Base-by-base conservation (phyloP, 257 asterid genomes). In the Nicotiana knightiana region DNA sequence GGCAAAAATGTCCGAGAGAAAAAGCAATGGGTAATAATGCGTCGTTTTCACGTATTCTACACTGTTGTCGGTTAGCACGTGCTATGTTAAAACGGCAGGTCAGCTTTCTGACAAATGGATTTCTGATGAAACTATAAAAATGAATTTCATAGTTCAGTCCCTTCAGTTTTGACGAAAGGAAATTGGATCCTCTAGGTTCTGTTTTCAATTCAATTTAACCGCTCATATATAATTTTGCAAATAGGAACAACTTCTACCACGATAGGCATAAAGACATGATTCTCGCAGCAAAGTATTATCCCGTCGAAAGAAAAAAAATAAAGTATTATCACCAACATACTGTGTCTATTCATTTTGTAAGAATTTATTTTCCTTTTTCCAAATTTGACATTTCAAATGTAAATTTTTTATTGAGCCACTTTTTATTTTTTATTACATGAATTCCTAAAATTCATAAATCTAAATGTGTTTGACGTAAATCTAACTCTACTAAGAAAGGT, bases 11-110 rank as follows among this genome's bases (percentile, higher is more conserved):
- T 71, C 33, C 26, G 43, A 30, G 10, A 26, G 5, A 67, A 51
- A 54, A 51, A 7, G 26, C 5, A 53, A 37, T 21, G 21, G 63
- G 58, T 16, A 73, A 9, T 48, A 11, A 10, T 54, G 77, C 37
- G 68, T 77, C 73, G 55, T 57, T 55, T n/a, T 66, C 65, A 37
- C 67, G 62, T 9, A 15, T 43, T 55, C 24, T 30, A 77, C 17
- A 53, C 0, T 11, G 28, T 48, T 78, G 67, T 12, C 57, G 55
- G 80, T 8, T 28, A 61, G 55, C 70, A 77, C 85, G 55, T 66
- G 85, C 32, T 9, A 13, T 6, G 62, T 21, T 55, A 32, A 33
- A 79, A 17, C 67, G 83, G 76, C 71, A 59, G 81, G 32, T 79
- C 54, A 58, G 53, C 66, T 71, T 58, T 57, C 81, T 51, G 2